Conservation (phyloP, 164 flowering plant species). For the Saururus chinensis region DNA sequence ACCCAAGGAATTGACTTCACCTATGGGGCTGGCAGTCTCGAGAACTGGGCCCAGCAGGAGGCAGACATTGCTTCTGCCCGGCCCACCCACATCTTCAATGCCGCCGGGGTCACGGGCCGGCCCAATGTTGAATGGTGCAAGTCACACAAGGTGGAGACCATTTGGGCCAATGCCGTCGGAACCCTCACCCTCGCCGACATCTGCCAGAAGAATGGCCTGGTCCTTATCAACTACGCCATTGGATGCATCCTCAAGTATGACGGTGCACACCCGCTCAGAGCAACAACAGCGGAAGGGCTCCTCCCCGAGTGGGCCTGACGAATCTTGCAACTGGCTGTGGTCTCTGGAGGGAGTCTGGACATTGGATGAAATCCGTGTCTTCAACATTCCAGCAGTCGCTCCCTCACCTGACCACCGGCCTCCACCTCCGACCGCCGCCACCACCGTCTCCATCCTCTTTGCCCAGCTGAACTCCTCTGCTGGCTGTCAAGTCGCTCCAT, state of each 20-base stretch:
- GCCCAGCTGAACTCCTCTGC: no score
- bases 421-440: no score
- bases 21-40: conserved; percentile 30
- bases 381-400: no score
- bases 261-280: conserved; percentile 17
- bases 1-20: conserved; percentile 22
- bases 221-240: conserved; percentile 36
- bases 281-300: no score
- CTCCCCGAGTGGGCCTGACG: no score
- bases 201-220: conserved; percentile 27
- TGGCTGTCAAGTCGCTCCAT: no score
- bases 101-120: conserved; percentile 35
- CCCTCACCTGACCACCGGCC: no score
- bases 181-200: conserved; percentile 36
- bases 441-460: no score
- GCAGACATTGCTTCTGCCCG: conserved; percentile 15
- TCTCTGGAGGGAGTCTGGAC: no score
- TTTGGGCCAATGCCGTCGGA: conserved; percentile 32
- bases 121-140: conserved; percentile 42
- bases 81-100: conserved; percentile 37
- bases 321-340: no score
- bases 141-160: conserved; percentile 32
- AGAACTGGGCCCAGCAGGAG: conserved; percentile 20
- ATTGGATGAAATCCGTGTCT: no score
- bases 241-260: conserved; percentile 42